Evolutionary conservation across 257 asterid genomes (phyloP).

Genomic region (Gentiana straminea): DNA sequence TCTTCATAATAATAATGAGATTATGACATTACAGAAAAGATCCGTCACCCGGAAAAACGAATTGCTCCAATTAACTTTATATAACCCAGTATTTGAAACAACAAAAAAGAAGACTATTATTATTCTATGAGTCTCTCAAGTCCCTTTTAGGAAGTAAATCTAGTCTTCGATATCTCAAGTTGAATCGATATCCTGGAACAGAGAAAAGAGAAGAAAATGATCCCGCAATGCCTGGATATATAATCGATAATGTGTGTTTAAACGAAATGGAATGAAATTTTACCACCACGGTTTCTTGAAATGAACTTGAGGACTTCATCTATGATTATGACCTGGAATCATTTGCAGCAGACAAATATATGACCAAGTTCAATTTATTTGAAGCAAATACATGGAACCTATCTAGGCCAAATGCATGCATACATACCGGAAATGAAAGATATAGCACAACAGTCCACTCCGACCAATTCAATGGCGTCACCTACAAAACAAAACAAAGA

Average conservation of each 20-base stretch:
- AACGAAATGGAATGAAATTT: background rate
- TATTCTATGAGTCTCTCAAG: slow-evolving; percentile 39
- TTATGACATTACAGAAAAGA: no score
- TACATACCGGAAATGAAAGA: slow-evolving; percentile 95
- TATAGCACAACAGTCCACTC: slow-evolving; percentile 80
- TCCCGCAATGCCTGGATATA: no score
- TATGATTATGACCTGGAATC: slow-evolving; percentile 67
- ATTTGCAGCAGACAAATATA: background rate
- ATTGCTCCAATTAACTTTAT: no score
- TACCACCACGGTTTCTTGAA: slow-evolving; percentile 61
- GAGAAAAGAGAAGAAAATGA: background rate
- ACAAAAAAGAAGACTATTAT: no score
- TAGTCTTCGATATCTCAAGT: slow-evolving; percentile 57
- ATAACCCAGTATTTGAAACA: no score
- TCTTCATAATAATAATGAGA: no score
- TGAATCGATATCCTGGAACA: slow-evolving; percentile 45
- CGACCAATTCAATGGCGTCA: slow-evolving; percentile 82
- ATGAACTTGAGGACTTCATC: slow-evolving; percentile 92
- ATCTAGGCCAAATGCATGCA: slow-evolving; percentile 9
- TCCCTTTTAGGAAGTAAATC: slow-evolving; percentile 86
- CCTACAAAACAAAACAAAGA: slow-evolving; percentile 31
- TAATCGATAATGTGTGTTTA: background rate
- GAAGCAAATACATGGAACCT: background rate
- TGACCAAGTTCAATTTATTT: background rate
- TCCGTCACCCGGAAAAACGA: no score